Conservation (phyloP, 441 rosid genomes). For the Macaranga tanarius region DNA sequence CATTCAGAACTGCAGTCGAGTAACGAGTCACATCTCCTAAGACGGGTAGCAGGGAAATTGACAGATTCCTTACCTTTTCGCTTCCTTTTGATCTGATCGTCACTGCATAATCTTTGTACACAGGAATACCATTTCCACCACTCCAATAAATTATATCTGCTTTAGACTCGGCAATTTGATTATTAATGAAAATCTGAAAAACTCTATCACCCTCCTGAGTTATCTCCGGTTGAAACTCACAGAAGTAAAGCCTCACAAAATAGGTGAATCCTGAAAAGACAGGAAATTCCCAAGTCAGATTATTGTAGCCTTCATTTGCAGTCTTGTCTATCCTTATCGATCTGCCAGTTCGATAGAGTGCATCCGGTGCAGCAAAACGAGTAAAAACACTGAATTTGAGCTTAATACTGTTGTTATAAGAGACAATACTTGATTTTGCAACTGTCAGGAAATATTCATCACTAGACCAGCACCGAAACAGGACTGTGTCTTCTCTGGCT, state of each 20-base stretch:
- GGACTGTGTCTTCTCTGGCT: slow-evolving; percentile 9
- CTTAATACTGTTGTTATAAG: background rate
- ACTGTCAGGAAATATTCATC: background rate
- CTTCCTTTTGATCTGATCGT: background rate
- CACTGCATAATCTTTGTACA: too few relatives aligned
- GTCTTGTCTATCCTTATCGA: slow-evolving; percentile 4
- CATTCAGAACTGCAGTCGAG: background rate
- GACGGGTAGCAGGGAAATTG: background rate
- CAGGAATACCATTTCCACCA: too few relatives aligned
- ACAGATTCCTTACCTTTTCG: background rate
- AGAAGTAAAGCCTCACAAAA: slow-evolving; percentile 41
- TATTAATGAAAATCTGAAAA: slow-evolving; percentile 27
- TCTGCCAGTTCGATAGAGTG: slow-evolving; percentile 17
- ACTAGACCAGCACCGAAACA: slow-evolving; percentile 22
- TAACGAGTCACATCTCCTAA: too few relatives aligned
- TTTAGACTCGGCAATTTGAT: slow-evolving; percentile 20
- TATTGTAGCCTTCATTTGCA: background rate
- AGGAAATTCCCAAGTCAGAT: slow-evolving; percentile 37
- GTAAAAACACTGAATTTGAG: too few relatives aligned
- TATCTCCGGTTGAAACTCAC: slow-evolving; percentile 22
- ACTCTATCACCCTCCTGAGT: background rate
- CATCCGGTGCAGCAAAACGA: slow-evolving; percentile 24
- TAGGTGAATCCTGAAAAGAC: slow-evolving; percentile 29
- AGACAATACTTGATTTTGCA: too few relatives aligned
- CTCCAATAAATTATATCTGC: too few relatives aligned